Evolutionary conservation across 1,139 yeast genomes (phyloP), one percentile per base, ranked within the genome.

Genomic region (Lodderomyces beijingensis): DNA sequence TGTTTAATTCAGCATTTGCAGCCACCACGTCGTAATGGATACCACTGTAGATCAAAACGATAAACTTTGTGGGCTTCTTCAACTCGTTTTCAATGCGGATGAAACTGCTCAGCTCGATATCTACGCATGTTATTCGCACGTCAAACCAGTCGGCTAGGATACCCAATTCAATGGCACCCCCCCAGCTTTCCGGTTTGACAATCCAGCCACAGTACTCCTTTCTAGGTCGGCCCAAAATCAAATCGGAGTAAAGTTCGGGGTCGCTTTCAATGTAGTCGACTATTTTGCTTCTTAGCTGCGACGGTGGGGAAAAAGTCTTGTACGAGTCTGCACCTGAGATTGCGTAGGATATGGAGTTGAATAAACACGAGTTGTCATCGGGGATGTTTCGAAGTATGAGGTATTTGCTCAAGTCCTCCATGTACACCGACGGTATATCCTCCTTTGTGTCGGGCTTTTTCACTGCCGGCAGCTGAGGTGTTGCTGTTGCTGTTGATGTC

Each of bases 111-210:
- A 78, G 79, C 46, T 79, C 84, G 16, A 84, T 75, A 47, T 84
- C 94, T 24, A 83, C 55, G 17, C 87, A 79, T 37, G 70, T 64
- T 25, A 84, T 77, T 4, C 74, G 65, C 4, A 81, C 53, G 3
- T 63, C 59, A 32, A 81, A 65, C 47, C 71, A 65, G 20, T 68
- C 63, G 1, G 87, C 71, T 21, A 85, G 54, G 7, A 85, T 79
- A 10, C 79, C 77, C 36, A 84, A 58, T 51, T 84, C 95, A 28
- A 85, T 83, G 4, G 88, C 93, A 5, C 95, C 95, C 13, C 95
- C 95, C 95, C 94, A 84, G 15, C 85, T 71, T 30, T 71, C 77
- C 19, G 69, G 70, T 39, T 70, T 61, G 29, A 51, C 44, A 18
- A 84, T 84, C 93, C 93, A 84, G 7, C 57, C 45, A 31, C 73